Conservation (phyloP, 805 yeast genomes). For the Kuraishia floccosa region DNA sequence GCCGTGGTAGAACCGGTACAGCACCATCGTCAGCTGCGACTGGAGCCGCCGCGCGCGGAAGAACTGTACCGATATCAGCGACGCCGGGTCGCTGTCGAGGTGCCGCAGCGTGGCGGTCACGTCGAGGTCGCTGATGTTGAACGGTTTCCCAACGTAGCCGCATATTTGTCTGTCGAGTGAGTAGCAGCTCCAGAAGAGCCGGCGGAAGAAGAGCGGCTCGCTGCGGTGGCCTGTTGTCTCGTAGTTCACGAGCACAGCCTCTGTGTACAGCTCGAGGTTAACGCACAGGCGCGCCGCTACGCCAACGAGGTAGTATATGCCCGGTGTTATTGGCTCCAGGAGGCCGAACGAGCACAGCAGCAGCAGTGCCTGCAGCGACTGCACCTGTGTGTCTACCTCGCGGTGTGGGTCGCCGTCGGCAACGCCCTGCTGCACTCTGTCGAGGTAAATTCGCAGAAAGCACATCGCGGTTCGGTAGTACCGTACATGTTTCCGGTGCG, state of each 20-base stretch:
- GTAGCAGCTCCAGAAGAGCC: slow-evolving; percentile 34
- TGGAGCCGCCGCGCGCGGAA: slow-evolving; percentile 8
- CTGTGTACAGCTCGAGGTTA: slow-evolving; percentile 34
- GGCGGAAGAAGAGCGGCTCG: slow-evolving; percentile 8
- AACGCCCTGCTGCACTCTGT: too few relatives aligned
- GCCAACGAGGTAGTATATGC: slow-evolving; percentile 35
- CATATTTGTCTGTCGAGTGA: slow-evolving; percentile 33
- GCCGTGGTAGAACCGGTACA: slow-evolving; percentile 1
- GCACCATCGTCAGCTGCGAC: slow-evolving; percentile 9
- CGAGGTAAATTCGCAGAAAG: slow-evolving; percentile 6
- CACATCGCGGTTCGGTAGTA: slow-evolving; percentile 7
- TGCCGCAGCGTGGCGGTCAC: slow-evolving; percentile 5
- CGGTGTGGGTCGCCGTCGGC: too few relatives aligned
- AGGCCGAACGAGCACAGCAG: slow-evolving; percentile 27
- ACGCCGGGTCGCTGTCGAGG: slow-evolving; percentile 1
- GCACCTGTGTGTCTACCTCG: too few relatives aligned
- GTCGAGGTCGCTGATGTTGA: slow-evolving; percentile 26
- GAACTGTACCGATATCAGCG: slow-evolving; percentile 6
- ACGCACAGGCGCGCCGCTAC: slow-evolving; percentile 30
- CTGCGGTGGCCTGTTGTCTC: neutral
- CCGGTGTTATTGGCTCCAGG: slow-evolving; percentile 35
- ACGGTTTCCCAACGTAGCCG: slow-evolving; percentile 31
- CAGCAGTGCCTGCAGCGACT: slow-evolving; percentile 26
- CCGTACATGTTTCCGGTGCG: neutral
- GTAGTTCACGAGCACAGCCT: slow-evolving; percentile 7